Evolutionary conservation across 2,329 filamentous ascomycete genomes (phyloP), one percentile per base, ranked within the genome.

Genomic region (Pseudogymnoascus sp.): DNA sequence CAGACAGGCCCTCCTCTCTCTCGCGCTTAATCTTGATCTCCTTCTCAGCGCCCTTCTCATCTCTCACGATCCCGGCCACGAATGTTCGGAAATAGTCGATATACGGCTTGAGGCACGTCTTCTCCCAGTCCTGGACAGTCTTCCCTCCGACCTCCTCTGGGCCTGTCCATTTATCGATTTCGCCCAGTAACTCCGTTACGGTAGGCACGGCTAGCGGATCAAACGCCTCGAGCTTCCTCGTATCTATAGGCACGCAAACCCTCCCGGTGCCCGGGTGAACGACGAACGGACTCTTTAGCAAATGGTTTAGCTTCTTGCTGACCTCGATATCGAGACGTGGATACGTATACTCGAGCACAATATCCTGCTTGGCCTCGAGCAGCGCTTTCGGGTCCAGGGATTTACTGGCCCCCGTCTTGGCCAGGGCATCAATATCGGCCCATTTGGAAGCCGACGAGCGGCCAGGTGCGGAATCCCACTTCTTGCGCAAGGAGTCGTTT

Each of bases 281-380:
- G 64, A 97, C 93, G 71, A 99, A 99, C 0, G 94, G 94, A 65
- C 88, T 92, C 74, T 99, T 99, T 69, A 99, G 86, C 81, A 99
- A 85, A 82, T 99, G 94, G 78, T 97, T 97, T 62, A 96, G 85
- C 74, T 97, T 96, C 80, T 97, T 97, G 72, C 89, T 94, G 72
- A 99, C 94, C 75, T 96, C 92, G 65, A 94, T 92, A 79, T 99
- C 94, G 61, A 99, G 88, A 39, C 94, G 88, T 2, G 94, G 94
- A 75, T 99, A 99, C 5, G 94, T 97, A 77, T 99, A 97, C 76
- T 99, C 94, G 31, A 99, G 84, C 3, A 97, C 87, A 65, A 99
- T 89, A 72, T 97, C 94, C 74, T 97, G 92, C 76, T 97, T 97
- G 21, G 92, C 91, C 70, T 97, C 90, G 7, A 88, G 82, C 10